A percentile compares a stretch with the other conserved stretches of the same genome.
Conservation (phyloP, 2,329 filamentous ascomycete species). For the Neofusicoccum laricinum region DNA sequence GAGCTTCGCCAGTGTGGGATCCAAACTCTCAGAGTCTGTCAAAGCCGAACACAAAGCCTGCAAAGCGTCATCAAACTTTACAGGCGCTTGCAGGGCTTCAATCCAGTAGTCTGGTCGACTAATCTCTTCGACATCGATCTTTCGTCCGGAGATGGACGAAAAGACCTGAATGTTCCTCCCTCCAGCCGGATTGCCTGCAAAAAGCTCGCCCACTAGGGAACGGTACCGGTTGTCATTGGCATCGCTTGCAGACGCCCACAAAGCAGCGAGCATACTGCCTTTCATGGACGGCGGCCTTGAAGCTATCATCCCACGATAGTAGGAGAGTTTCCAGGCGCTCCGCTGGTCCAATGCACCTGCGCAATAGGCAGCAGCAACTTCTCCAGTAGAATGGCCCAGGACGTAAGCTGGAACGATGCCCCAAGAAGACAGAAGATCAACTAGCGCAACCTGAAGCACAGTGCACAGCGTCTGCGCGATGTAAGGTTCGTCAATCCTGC, state of each 20-base stretch:
- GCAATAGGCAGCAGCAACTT: slow-evolving; percentile 18
- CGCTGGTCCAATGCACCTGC: slow-evolving; percentile 17
- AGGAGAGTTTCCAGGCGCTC: slow-evolving; percentile 18
- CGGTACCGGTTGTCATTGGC: slow-evolving; percentile 23
- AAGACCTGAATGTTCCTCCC: background rate
- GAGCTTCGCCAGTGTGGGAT: slow-evolving; percentile 27
- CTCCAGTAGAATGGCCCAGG: slow-evolving; percentile 20
- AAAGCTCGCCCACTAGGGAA: background rate
- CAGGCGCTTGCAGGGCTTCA: slow-evolving; percentile 35
- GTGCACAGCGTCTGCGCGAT: slow-evolving; percentile 27
- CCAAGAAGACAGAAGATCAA: slow-evolving; percentile 28
- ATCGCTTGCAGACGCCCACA: slow-evolving; percentile 19
- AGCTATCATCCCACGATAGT: slow-evolving; percentile 16
- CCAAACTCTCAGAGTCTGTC: slow-evolving; percentile 29
- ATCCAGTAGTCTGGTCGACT: slow-evolving; percentile 32
- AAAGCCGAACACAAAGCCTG: slow-evolving; percentile 17
- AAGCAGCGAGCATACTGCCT: slow-evolving; percentile 25
- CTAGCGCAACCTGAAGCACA: slow-evolving; percentile 28
- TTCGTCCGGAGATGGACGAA: background rate
- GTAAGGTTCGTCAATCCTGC: slow-evolving; percentile 22
- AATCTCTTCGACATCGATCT: background rate
- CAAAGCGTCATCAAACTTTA: slow-evolving; percentile 31
- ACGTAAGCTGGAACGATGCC: slow-evolving; percentile 25
- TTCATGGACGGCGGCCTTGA: slow-evolving; percentile 18
- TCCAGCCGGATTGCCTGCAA: background rate